Conservation (phyloP, 495 filamentous ascomycete genomes). For the Podospora bellae-mahoneyi region DNA sequence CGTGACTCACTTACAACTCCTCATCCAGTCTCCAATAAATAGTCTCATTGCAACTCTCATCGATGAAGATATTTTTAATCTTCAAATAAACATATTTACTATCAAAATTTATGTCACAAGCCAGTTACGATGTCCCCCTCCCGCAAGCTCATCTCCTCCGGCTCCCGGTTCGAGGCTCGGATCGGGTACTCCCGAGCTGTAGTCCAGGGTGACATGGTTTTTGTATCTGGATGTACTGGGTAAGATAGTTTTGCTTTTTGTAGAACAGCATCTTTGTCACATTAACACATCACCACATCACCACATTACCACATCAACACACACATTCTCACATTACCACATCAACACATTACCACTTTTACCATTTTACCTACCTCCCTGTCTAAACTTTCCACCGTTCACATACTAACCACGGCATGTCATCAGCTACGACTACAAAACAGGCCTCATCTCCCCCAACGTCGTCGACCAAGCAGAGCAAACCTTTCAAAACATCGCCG, state of each 20-base stretch:
- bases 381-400: not conserved
- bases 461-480: conserved; percentile 39
- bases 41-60: not conserved
- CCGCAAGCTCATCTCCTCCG: conserved; percentile 37
- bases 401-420: not conserved
- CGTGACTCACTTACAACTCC: not conserved
- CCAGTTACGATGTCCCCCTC: not conserved
- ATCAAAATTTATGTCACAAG: not conserved
- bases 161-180: conserved; percentile 39
- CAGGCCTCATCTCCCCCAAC: conserved; percentile 29
- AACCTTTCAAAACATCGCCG: conserved; percentile 32
- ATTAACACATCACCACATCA: not conserved
- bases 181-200: conserved; percentile 46
- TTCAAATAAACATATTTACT: not conserved
- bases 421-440: conserved; percentile 40
- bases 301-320: not conserved
- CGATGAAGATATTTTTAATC: not conserved
- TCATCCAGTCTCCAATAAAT: not conserved
- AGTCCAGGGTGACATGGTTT: conserved; percentile 35
- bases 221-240: conserved; percentile 44
- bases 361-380: not conserved
- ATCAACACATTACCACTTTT: not conserved
- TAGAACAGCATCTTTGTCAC: not conserved
- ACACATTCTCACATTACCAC: not conserved
- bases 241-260: conserved; percentile 3